phyloP scores from a whole-genome alignment of 2,329 filamentous ascomycete genomes.

The Lecanoromycetidae sp. region DNA sequence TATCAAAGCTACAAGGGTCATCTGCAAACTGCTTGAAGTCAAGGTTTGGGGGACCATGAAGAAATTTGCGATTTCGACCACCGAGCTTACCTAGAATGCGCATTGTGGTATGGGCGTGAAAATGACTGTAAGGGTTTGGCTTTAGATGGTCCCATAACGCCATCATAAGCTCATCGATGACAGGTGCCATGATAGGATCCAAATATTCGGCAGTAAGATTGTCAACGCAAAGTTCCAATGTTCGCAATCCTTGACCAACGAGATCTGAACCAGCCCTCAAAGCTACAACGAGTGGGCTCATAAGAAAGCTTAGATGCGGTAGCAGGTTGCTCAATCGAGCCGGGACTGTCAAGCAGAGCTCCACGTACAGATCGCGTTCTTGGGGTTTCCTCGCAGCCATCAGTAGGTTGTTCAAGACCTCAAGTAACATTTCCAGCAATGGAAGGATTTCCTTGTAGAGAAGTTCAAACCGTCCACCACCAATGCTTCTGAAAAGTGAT shows the following conservation, averaged over 20 bases:
- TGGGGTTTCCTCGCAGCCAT: conserved; percentile 79
- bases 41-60: conserved; percentile 78
- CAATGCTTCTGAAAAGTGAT: conserved; percentile 90
- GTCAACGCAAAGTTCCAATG: conserved; percentile 90
- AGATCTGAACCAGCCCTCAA: conserved; percentile 83
- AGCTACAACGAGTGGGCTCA: conserved; percentile 94
- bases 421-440: conserved; percentile 89
- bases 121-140: conserved; percentile 90
- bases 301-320: conserved; percentile 89
- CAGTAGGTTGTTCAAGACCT: conserved; percentile 90
- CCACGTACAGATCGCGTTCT: conserved; percentile 91
- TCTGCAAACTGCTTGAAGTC: conserved; percentile 76
- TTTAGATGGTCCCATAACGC: conserved; percentile 91
- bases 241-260: conserved; percentile 85
- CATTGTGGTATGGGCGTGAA: conserved; percentile 96
- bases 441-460: conserved; percentile 97
- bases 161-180: conserved; percentile 97
- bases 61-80: conserved; percentile 87
- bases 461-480: conserved; percentile 92
- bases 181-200: conserved; percentile 96
- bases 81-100: conserved; percentile 92
- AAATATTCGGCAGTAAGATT: conserved; percentile 96
- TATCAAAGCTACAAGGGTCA: conserved; percentile 74
- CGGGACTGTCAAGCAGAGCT: conserved; percentile 90
- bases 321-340: conserved; percentile 87